Percentiles rank a stretch among this genome's conserved stretches.
Conservation (phyloP, 148 eudicot genomes). For the Camellia lanceoleosa region DNA sequence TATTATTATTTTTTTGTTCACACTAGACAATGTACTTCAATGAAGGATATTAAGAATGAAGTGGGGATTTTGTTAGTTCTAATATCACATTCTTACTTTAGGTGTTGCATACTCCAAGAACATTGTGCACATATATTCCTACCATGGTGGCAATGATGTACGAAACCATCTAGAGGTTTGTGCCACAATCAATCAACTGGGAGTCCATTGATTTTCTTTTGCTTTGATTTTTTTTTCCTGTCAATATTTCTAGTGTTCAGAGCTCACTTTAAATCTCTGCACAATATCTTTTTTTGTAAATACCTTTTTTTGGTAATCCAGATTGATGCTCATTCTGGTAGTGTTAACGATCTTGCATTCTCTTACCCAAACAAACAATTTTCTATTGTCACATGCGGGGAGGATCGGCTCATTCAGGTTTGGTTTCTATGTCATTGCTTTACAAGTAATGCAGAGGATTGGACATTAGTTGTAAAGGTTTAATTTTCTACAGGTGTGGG, state of each 20-base stretch:
- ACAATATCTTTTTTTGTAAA: neutral
- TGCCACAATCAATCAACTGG: constrained; percentile 1
- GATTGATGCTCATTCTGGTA: constrained; percentile 93
- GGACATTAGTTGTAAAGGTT: constrained; percentile 16
- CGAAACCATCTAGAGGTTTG: constrained; percentile 86
- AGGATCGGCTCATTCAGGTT: constrained; percentile 89
- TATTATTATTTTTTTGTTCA: neutral
- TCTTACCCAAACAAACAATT: constrained; percentile 74
- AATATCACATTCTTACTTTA: constrained; percentile 20
- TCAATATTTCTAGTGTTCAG: neutral
- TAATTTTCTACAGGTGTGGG: constrained; percentile 62
- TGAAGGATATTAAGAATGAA: neutral
- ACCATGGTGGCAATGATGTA: constrained; percentile 60
- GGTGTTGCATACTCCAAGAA: constrained; percentile 97
- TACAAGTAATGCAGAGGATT: constrained; percentile 3
- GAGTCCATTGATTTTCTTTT: neutral
- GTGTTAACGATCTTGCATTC: constrained; percentile 91
- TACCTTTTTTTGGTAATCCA: constrained; percentile 25
- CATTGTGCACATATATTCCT: constrained; percentile 78
- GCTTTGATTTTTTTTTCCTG: neutral
- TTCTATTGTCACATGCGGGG: constrained; percentile 88
- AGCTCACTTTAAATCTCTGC: neutral
- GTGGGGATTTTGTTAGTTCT: constrained; percentile 15
- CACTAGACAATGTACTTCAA: neutral
- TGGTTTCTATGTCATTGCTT: constrained; percentile 7